Evolutionary conservation across 2,329 filamentous ascomycete species (phyloP).

Genomic region (Cladobotryum protrusum): DNA sequence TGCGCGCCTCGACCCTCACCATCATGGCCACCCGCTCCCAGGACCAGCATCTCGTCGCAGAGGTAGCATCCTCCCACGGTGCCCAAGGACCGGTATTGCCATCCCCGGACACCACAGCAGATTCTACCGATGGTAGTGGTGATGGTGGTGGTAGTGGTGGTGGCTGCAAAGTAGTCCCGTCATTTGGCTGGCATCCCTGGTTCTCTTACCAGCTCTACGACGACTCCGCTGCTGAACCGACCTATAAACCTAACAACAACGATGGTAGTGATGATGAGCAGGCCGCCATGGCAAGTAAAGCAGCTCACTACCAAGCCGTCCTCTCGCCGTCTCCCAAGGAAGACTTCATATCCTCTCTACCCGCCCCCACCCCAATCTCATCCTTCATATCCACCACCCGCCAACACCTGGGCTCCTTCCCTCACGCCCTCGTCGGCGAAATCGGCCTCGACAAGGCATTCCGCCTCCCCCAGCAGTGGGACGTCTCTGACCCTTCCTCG

Average conservation of each 20-base stretch:
- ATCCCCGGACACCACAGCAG: background rate
- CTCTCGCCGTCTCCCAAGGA: constrained; percentile 48
- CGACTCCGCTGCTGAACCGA: constrained; percentile 38
- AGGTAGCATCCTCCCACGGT: constrained; percentile 53
- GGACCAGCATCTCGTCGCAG: constrained; percentile 66
- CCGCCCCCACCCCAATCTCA: constrained; percentile 54
- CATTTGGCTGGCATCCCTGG: constrained; percentile 88
- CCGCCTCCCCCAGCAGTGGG: constrained; percentile 59
- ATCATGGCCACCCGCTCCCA: constrained; percentile 72
- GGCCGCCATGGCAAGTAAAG: constrained; percentile 32
- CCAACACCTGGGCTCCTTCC: constrained; percentile 48
- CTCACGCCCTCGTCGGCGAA: constrained; percentile 66
- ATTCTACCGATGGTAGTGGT: background rate
- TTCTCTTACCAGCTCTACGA: constrained; percentile 73
- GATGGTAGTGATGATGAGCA: constrained; percentile 16
- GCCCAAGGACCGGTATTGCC: background rate
- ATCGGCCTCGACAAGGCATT: constrained; percentile 73
- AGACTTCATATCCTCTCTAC: constrained; percentile 44
- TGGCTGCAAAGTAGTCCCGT: constrained; percentile 45
- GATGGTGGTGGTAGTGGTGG: background rate
- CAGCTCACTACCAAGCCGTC: constrained; percentile 59
- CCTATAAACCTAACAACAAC: constrained; percentile 27
- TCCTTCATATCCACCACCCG: constrained; percentile 52
- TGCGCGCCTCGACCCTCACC: constrained; percentile 61
- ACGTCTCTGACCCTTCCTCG: constrained; percentile 24